A percentile compares a stretch with the other conserved stretches of the same genome.
These are phyloP conservation scores for Phytopythium oedochilum DNA, from an alignment of 352 stramenopile genomes.

Conservation along the genomic window DNA sequence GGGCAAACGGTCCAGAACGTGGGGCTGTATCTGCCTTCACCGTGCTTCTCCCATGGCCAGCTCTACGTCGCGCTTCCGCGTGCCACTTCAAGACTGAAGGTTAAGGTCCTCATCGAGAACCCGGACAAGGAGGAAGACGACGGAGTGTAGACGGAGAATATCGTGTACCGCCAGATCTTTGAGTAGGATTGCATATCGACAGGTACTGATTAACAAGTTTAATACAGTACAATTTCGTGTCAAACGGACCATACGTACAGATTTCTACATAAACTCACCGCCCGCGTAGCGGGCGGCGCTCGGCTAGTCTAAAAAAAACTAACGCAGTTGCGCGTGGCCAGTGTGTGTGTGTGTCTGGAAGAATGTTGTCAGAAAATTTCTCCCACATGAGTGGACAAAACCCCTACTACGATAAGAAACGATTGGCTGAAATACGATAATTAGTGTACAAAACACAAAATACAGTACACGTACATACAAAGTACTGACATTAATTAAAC, in stretches of 20 bases:
- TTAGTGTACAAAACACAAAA: too few relatives aligned
- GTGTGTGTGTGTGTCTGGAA: too few relatives aligned
- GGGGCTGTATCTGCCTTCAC: constrained; percentile 16
- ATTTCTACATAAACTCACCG: background rate
- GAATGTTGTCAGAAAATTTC: too few relatives aligned
- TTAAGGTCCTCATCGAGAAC: constrained; percentile 13
- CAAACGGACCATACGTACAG: background rate
- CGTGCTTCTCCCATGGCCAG: constrained; percentile 22
- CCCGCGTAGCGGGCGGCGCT: too few relatives aligned
- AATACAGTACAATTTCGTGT: background rate
- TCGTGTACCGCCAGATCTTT: constrained; percentile 10
- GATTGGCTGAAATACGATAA: too few relatives aligned
- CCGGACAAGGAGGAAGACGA: constrained; percentile 8
- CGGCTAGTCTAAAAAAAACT: background rate
- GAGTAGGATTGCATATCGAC: background rate
- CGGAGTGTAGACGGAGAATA: constrained; percentile 7
- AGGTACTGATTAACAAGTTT: background rate
- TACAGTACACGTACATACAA: too few relatives aligned
- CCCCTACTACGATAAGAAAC: too few relatives aligned
- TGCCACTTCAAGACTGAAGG: constrained; percentile 7
- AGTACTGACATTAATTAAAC: too few relatives aligned
- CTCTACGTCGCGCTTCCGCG: constrained; percentile 23
- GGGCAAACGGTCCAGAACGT: constrained; percentile 25
- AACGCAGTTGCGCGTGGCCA: too few relatives aligned
- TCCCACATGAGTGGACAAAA: too few relatives aligned